Conservation (phyloP, 2,329 filamentous ascomycete genomes). For the Pseudohalonectria lignicola region DNA sequence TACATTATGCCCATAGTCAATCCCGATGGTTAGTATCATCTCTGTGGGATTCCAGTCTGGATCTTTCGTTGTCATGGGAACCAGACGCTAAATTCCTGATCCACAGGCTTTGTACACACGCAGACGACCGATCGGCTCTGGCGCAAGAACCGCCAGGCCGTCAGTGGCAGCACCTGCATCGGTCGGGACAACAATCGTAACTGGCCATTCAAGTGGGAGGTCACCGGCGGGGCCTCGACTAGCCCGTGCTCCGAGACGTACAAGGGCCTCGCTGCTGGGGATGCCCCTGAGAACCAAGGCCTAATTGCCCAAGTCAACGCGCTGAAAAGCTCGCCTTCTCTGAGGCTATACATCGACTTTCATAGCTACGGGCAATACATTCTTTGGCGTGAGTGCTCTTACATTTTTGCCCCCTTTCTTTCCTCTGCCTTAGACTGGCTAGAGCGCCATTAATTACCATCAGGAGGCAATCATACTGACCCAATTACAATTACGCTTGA, state of each 20-base stretch:
- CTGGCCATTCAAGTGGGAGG: constrained; percentile 31
- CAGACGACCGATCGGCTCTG: constrained; percentile 46
- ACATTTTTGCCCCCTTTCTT: not conserved
- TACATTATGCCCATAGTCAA: constrained; percentile 55
- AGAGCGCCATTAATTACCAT: too few relatives aligned
- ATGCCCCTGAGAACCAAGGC: constrained; percentile 37
- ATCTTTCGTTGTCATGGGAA: too few relatives aligned
- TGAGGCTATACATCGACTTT: constrained; percentile 54
- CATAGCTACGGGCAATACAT: constrained; percentile 47
- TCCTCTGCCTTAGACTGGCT: not conserved
- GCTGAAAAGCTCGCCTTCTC: constrained; percentile 26
- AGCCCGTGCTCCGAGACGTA: constrained; percentile 32
- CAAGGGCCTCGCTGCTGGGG: constrained; percentile 22
- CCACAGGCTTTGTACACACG: constrained; percentile 44
- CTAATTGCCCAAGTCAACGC: constrained; percentile 26
- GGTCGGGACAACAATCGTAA: constrained; percentile 46
- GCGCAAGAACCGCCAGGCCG: constrained; percentile 46
- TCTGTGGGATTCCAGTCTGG: not conserved
- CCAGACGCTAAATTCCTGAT: too few relatives aligned
- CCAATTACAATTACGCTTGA: too few relatives aligned
- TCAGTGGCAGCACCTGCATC: constrained; percentile 28
- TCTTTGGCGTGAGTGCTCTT: not conserved
- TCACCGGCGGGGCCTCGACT: constrained; percentile 32
- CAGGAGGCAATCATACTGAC: too few relatives aligned
- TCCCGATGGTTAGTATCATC: constrained; percentile 33